phyloP scores from a whole-genome alignment of 192 early-diverging fungal genomes.

The Podila horticola region DNA sequence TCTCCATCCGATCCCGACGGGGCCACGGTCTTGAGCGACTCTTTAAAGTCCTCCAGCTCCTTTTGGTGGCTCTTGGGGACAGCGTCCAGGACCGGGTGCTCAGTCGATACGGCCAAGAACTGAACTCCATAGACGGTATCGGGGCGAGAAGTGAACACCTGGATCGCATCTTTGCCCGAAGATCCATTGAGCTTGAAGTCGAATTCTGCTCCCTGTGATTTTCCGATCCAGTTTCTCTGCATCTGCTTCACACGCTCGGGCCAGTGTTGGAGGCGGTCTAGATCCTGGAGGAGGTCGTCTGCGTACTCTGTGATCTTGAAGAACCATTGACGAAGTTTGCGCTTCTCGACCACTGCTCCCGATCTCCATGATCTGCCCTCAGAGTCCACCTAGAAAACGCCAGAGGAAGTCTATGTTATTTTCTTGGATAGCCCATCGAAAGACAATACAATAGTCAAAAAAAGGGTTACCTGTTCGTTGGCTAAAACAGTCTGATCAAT shows the following conservation, averaged over 20 bases:
- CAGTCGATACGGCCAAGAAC: slow-evolving; percentile 72
- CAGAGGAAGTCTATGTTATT: background rate
- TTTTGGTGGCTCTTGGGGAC: slow-evolving; percentile 27
- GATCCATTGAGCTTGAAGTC: slow-evolving; percentile 60
- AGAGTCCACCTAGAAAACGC: slow-evolving; percentile 74
- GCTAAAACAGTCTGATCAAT: slow-evolving; percentile 95
- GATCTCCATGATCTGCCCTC: slow-evolving; percentile 91
- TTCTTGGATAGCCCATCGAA: background rate
- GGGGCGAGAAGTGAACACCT: slow-evolving; percentile 82
- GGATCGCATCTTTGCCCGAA: slow-evolving; percentile 24
- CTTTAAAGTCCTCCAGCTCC: slow-evolving; percentile 23
- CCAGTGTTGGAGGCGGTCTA: slow-evolving; percentile 83
- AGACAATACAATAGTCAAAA: background rate
- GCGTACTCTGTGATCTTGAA: slow-evolving; percentile 88
- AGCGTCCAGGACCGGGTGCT: slow-evolving; percentile 66
- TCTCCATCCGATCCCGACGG: slow-evolving; percentile 9
- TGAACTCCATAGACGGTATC: slow-evolving; percentile 83
- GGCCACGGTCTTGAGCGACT: slow-evolving; percentile 7
- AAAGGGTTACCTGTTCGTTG: slow-evolving; percentile 82
- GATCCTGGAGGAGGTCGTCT: slow-evolving; percentile 81
- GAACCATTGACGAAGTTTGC: slow-evolving; percentile 93
- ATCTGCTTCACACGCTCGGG: slow-evolving; percentile 89
- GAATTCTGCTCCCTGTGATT: slow-evolving; percentile 82
- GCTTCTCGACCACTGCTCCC: slow-evolving; percentile 90
- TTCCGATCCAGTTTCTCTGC: slow-evolving; percentile 95